These are phyloP conservation scores for Sparassis latifolia DNA, from an alignment of 1,284 basidiomycete genomes.

Conservation along the genomic window DNA sequence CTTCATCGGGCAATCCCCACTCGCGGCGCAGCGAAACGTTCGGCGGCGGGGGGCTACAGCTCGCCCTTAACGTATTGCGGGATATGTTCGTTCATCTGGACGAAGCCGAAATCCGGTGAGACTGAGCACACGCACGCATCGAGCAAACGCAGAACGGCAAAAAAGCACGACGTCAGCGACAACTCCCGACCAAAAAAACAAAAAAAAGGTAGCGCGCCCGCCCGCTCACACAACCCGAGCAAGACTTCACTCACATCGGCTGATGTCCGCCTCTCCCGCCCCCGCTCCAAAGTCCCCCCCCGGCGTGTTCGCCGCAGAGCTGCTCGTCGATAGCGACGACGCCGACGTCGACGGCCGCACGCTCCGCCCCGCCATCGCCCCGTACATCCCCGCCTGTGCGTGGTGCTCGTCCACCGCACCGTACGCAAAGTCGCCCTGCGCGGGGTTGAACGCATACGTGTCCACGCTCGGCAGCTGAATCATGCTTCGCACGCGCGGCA, in stretches of 20 bases:
- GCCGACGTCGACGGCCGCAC: conserved; percentile 69
- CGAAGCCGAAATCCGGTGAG: conserved; percentile 78
- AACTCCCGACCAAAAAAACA: no score
- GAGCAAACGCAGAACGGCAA: conserved; percentile 20
- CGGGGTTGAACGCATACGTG: conserved; percentile 54
- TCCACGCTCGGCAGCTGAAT: conserved; percentile 68
- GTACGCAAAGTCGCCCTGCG: conserved; percentile 74
- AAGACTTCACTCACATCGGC: conserved; percentile 63
- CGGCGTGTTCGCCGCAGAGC: conserved; percentile 57
- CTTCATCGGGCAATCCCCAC: conserved; percentile 51
- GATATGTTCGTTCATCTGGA: conserved; percentile 68
- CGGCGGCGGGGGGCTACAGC: conserved; percentile 28
- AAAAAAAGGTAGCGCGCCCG: no score
- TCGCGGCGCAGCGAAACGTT: conserved; percentile 17
- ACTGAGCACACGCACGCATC: conserved; percentile 42
- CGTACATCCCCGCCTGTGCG: conserved; percentile 32
- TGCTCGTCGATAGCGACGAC: conserved; percentile 72
- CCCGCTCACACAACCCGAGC: no score
- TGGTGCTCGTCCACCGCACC: conserved; percentile 39
- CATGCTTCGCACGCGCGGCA: conserved; percentile 73
- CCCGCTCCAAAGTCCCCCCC: conserved; percentile 49
- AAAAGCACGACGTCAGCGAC: conserved; percentile 2
- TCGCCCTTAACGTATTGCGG: conserved; percentile 63
- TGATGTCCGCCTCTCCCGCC: conserved; percentile 47
- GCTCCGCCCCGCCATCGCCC: conserved; percentile 25